A percentile compares a stretch with the other conserved stretches of the same genome.
These are phyloP conservation scores for Penicillium longicatenatum DNA, from an alignment of 495 filamentous ascomycete genomes.

Conservation along the genomic window DNA sequence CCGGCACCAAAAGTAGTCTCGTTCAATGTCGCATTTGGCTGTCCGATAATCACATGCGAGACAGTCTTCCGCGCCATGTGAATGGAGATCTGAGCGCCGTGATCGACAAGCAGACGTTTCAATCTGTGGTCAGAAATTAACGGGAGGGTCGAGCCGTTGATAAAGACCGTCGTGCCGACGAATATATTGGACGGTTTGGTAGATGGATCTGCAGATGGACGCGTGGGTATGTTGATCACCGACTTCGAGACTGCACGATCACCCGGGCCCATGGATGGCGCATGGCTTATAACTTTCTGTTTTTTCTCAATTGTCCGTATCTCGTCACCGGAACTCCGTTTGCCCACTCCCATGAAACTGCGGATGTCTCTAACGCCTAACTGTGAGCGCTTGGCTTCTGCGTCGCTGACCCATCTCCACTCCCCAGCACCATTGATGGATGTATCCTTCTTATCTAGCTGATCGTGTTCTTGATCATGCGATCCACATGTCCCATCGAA, in stretches of 20 bases:
- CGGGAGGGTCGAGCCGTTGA: constrained; percentile 86
- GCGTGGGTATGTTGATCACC: background rate
- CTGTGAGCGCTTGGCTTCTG: constrained; percentile 17
- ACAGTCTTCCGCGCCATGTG: constrained; percentile 69
- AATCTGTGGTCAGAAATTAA: constrained; percentile 83
- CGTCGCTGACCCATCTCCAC: constrained; percentile 21
- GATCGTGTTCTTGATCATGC: background rate
- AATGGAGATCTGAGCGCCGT: constrained; percentile 71
- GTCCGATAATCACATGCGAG: constrained; percentile 84
- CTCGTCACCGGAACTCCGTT: constrained; percentile 25
- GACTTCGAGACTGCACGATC: background rate
- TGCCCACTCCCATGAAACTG: constrained; percentile 36
- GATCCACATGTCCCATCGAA: constrained; percentile 23
- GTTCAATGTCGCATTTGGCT: constrained; percentile 43
- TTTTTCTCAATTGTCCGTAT: constrained; percentile 13
- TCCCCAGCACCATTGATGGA: constrained; percentile 11
- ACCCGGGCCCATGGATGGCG: background rate
- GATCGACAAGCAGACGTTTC: constrained; percentile 70
- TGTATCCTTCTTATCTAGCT: background rate
- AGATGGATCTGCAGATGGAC: background rate
- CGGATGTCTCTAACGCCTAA: constrained; percentile 42
- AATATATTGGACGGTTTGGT: constrained; percentile 52
- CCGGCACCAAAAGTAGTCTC: constrained; percentile 56
- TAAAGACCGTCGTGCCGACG: constrained; percentile 68
- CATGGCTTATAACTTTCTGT: no score